Base-by-base conservation (phyloP, 306 rosid species). In the Neltuma alba region DNA sequence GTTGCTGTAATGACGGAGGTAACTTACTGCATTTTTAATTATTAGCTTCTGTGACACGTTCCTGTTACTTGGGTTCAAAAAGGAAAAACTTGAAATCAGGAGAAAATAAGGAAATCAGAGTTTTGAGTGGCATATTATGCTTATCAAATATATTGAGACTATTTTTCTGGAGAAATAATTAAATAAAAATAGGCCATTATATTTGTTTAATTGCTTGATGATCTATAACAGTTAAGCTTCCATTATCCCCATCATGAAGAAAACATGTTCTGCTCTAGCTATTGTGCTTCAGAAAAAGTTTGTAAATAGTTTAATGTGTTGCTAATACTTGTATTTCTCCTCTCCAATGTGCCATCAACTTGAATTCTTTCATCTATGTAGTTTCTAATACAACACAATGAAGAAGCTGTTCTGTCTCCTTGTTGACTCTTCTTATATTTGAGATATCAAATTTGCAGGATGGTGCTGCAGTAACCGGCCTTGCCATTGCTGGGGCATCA, bases 1-100 rank as follows among this genome's bases (percentile, higher is more conserved):
- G 98, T 96, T 86, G 99, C 99, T 23, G 99, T 96, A 76, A 96
- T 96, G 99, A 91, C 98, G 30, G 99, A 96, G 98, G 98, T 96
- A 83, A 83, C 76, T 34, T 44, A 27, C 14, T 60, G 66, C 66
- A 64, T 67, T 76, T 30, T 44, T 72, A 15, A 47, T 74, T 52
- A 60, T 72, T 69, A 25, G 61, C 70, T 69, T 38, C 61, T 41
- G 67, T 36, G 77, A 64, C 70, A 41, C 62, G 78, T 80, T 77
- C 38, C 25, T 28, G 42, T 36, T 66, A 15, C 21, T 42, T 71
- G 12, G 48, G 50, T 66, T n/a, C 63, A 36, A 76, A 65, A 68
- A 71, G 64, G 50, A 64, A 70, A 42, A 58, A 50, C 3, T 50
- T 52, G 27, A 23, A 77, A 60, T 27, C 20, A 33, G 42, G 63